Base-by-base conservation (phyloP, 2,329 filamentous ascomycete genomes). In the Penicillium frequentans region DNA sequence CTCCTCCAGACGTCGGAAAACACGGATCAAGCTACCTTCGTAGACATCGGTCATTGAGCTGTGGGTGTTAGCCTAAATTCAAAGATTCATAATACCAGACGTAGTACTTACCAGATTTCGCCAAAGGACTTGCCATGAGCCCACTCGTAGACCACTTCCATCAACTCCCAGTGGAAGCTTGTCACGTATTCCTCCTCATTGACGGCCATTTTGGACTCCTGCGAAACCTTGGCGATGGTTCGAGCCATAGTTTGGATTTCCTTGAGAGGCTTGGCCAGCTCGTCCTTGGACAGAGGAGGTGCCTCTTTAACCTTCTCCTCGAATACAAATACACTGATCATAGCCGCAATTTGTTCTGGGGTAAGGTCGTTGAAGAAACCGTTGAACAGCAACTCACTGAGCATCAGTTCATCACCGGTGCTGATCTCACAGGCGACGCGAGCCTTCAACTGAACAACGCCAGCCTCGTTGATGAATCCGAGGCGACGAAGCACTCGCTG, bases 31-130 rank as follows among this genome's bases (percentile, higher is more conserved):
- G 57, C 91, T 97, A 58, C 95, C 95, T 79, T 99, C 95, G 76
- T 97, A 99, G 27, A 93, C 91, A 68, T 97, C 93, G 27, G 95
- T 98, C 93, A 99, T 97, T 91, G 96, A 96, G 78, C 93, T 8
- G 48, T 26, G 69, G 11, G 26, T 53, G 52, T 61, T 61, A 60
- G 39, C 63, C 56, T 56, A 47, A 52, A 24, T 45, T 51, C n/a
- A 45, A 23, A 53, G 3, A 52, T 44, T 5, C 21, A 52, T 44
- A 10, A 56, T 49, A 57, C 42, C 24, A 42, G 24, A 27, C 33
- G 24, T 55, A 52, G 47, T 27, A 35, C 91, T 71, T 85, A 96
- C 93, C 95, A 98, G 61, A 99, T 97, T 66, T 96, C 88, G 1
- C 90, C 86, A 79, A 99, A 99, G 0, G 90, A 87, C 65, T 89